These are phyloP conservation scores for Corymbia citriodora DNA, from an alignment of 441 rosid genomes.

Conservation along the genomic window DNA sequence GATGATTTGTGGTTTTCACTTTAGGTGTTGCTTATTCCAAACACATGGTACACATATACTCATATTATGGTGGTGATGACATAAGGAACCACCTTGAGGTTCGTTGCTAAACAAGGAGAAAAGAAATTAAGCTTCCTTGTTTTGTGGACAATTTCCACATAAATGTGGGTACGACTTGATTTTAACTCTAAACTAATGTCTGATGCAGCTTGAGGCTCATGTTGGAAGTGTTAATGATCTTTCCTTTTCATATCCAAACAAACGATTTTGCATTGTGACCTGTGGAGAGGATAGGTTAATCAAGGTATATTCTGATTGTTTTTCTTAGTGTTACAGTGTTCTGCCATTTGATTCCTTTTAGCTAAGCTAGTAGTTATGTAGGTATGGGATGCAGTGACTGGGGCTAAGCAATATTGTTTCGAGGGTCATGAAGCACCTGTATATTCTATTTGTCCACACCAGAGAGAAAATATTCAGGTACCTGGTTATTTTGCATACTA, in stretches of 20 bases:
- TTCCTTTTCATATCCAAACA: conserved; percentile 54
- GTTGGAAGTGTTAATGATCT: conserved; percentile 68
- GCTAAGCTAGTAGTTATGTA: conserved; percentile 13
- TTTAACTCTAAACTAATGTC: not conserved
- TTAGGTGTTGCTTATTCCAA: conserved; percentile 2
- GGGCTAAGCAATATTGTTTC: conserved; percentile 27
- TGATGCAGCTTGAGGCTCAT: conserved; percentile 64
- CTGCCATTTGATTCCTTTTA: not conserved
- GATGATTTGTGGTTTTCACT: accelerated
- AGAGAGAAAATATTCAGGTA: no score
- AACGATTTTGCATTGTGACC: conserved; percentile 47
- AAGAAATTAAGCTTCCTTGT: no score
- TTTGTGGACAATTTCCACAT: accelerated
- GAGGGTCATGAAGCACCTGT: no score
- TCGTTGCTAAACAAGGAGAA: not conserved
- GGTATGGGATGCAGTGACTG: conserved; percentile 75
- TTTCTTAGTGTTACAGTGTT: not conserved
- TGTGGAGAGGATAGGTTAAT: conserved; percentile 75
- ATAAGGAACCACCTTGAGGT: not conserved
- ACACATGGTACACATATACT: not conserved
- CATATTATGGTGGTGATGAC: not conserved
- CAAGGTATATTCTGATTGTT: conserved; percentile 35
- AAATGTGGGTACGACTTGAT: not conserved
- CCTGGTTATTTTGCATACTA: no score
- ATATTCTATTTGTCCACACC: no score